Base-by-base conservation (phyloP, 176 grass and related monocot genomes). In the Areca catechu region DNA sequence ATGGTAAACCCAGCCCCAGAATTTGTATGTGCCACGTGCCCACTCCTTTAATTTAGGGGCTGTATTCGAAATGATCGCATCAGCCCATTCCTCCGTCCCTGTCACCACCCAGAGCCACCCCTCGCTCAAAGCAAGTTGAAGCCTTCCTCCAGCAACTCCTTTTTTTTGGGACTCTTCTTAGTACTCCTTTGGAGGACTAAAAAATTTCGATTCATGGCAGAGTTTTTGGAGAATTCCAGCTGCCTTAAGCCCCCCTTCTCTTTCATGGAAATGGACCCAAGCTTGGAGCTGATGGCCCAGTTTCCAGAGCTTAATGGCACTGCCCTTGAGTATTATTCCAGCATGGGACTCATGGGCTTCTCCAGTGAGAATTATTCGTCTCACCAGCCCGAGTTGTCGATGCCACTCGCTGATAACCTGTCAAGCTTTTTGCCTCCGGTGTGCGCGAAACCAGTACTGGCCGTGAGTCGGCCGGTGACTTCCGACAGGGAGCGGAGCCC, bases 231-330 rank as follows among this genome's bases (percentile, higher is more conserved):
- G 6, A 53, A 14, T 19, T 30, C 20, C 20, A 34, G 7, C 12
- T 53, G 24, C 24, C 34, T 21, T 22, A 63, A 63, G 19, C 17
- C 50, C 50, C 29, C 50, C 18, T 50, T 20, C 49, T 17, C 50
- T n/a, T 66, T 66, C 50, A 54, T 20, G 22, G 63, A 66, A 19
- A 53, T 66, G 50, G 50, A 66, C 9, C 50, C 63, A 15, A 28
- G 63, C 63, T 29, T 53, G 63, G 63, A 54, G 28, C 10, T 71
- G 43, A 23, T 59, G 47, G 54, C 19, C 4, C 68, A 59, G 17
- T 22, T 71, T 20, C 22, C 48, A 29, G 68, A 71, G 55, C 56
- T 58, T 15, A 59, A 53, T 48, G 29, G 29, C 52, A 22, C 14
- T 16, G 51, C 5, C 65, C n/a, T 59, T 37, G 54, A 70, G 28